Conservation (phyloP, 148 eudicot genomes). For the Amaranthus palmeri region DNA sequence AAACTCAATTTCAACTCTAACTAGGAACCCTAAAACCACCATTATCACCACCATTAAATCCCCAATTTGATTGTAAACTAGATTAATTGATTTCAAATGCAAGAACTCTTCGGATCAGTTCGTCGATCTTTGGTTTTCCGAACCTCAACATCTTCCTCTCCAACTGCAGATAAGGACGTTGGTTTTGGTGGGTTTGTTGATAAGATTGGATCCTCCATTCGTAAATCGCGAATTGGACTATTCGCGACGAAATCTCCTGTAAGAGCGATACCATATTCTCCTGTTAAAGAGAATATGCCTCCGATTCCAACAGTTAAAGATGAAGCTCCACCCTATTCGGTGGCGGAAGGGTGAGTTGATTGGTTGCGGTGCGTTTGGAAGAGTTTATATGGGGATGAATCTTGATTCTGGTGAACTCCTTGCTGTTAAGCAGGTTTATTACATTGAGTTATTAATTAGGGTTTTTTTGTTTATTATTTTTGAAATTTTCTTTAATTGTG, state of each 20-base stretch:
- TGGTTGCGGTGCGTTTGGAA: conserved; percentile 83
- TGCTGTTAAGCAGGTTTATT: conserved; percentile 73
- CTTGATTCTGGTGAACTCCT: conserved; percentile 85
- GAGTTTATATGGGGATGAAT: conserved; percentile 93
- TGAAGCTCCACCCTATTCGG: conserved; percentile 43
- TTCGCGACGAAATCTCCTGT: conserved; percentile 29
- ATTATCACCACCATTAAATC: neutral
- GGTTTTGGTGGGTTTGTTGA: conserved; percentile 56
- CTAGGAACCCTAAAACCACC: conserved; percentile 26
- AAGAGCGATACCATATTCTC: conserved; percentile 20
- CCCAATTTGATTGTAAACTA: neutral
- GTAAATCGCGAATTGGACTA: conserved; percentile 61
- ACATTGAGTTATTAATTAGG: neutral
- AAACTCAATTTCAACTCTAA: conserved; percentile 16
- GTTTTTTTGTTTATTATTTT: neutral
- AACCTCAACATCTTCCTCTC: conserved; percentile 29
- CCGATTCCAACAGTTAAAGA: conserved; percentile 10
- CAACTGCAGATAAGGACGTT: conserved; percentile 31
- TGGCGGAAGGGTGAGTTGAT: conserved; percentile 89
- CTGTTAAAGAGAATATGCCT: conserved; percentile 38
- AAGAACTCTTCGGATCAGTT: conserved; percentile 66
- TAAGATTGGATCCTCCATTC: conserved; percentile 61
- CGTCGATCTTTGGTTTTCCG: conserved; percentile 60
- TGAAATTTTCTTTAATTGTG: neutral
- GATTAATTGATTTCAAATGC: conserved; percentile 34